phyloP scores from a whole-genome alignment of 805 yeast species.

The Kuraishia hungarica region DNA sequence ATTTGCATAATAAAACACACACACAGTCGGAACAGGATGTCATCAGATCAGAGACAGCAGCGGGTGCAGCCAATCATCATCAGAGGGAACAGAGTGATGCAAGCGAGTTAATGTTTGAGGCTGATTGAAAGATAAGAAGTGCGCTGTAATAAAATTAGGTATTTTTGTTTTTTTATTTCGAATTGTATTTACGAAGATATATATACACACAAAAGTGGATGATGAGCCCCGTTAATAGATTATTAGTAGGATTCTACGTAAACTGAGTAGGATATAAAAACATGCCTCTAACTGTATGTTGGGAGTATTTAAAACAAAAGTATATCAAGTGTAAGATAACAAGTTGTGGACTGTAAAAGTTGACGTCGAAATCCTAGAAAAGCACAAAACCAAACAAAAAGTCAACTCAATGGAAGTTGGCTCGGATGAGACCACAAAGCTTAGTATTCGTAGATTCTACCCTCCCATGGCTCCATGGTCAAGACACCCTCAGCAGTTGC shows the following conservation, averaged over 20 bases:
- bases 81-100: background rate
- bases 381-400: too few species aligned
- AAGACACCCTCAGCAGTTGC: conserved; percentile 13
- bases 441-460: conserved; percentile 24
- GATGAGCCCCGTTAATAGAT: too few species aligned
- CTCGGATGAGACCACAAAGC: background rate
- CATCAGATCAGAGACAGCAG: background rate
- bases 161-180: too few species aligned
- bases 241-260: too few species aligned
- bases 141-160: background rate
- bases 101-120: background rate
- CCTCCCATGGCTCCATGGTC: conserved; percentile 33
- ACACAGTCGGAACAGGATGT: background rate
- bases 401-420: too few species aligned
- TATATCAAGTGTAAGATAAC: background rate
- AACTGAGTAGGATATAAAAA: too few species aligned
- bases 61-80: background rate
- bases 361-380: too few species aligned
- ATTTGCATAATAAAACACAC: background rate
- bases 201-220: background rate
- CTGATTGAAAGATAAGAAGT: background rate
- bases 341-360: background rate
- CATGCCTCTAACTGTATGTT: background rate
- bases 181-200: background rate
- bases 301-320: too few species aligned